phyloP scores from a whole-genome alignment of 495 filamentous ascomycete species.

The Wilcoxina mikolae region DNA sequence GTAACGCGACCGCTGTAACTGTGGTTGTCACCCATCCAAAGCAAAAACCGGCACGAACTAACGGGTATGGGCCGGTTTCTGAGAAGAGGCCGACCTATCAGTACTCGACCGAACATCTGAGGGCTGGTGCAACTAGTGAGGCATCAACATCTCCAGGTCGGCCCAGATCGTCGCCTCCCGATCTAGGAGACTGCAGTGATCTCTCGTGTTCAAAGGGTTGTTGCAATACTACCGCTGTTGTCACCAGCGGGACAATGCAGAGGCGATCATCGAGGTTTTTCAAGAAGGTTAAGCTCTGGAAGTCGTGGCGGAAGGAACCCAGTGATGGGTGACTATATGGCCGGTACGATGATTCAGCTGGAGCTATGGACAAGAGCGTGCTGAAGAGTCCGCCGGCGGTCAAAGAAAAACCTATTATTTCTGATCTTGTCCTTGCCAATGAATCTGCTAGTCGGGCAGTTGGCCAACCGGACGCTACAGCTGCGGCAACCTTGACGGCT shows the following conservation, averaged over 20 bases:
- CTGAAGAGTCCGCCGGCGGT: conserved; percentile 6
- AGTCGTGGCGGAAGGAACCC: conserved; percentile 22
- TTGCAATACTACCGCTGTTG: conserved; percentile 19
- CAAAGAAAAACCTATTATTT: conserved; percentile 14
- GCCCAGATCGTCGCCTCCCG: conserved; percentile 26
- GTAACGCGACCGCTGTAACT: conserved; percentile 17
- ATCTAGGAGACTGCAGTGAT: conserved; percentile 28
- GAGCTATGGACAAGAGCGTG: not conserved
- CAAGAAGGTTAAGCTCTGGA: conserved; percentile 26
- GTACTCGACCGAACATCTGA: conserved; percentile 24
- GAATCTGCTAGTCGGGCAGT: not conserved
- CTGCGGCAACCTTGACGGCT: not conserved
- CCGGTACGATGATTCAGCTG: conserved; percentile 14
- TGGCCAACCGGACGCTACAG: not conserved
- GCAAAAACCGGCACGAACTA: conserved; percentile 9
- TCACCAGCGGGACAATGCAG: conserved; percentile 22
- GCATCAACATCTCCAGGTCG: conserved; percentile 14
- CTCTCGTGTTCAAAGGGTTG: conserved; percentile 26
- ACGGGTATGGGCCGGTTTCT: conserved; percentile 14
- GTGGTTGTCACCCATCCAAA: conserved; percentile 26
- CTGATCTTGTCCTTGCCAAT: conserved; percentile 9
- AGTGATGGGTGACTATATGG: conserved; percentile 29
- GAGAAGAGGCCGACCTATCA: conserved; percentile 29
- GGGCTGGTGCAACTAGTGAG: conserved; percentile 16
- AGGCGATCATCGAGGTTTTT: conserved; percentile 27